Evolutionary conservation across 306 rosid genomes (phyloP), one percentile per base, ranked within the genome.

Genomic region (Hippophae tibetana): DNA sequence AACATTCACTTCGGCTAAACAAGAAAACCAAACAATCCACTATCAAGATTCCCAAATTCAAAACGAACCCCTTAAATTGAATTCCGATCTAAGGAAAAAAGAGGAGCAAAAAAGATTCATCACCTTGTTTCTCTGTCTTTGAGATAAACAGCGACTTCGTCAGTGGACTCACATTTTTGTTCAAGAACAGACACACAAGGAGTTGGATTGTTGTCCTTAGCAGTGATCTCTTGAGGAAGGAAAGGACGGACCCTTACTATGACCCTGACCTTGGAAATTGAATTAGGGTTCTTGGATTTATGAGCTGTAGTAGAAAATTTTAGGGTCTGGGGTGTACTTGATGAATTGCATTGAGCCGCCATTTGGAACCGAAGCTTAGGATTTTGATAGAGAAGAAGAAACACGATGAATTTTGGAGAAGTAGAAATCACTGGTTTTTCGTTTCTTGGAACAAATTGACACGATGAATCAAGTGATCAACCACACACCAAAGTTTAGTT

Each of bases 211-310:
- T 64, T 47, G 61, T 56, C 69, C 58, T 12, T 53, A 10, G 68
- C 13, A 46, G 84, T 54, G 62, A 63, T 65, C 67, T 85, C 95
- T 7, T 68, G 81, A 5, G 64, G 54, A 46, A 90, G 95, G 67
- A 90, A 85, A 48, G 96, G 98, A 10, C 98, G 95, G 40, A 87
- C 89, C 77, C 98, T 78, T 5, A 84, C 78, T 2, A 90, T 73
- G 51, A 87, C 98, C 62, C 95, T 76, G 42, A 90, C 95, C 61
- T 81, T 87, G 47, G 90, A 80, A 61, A 69, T 76, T 43, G 78
- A 68, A 63, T 7, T 60, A 58, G 76, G 62, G 67, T 47, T 68
- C 38, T 31, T 31, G 42, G 60, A 23, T 50, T 50, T n/a, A 57
- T 64, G 76, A 7, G 60, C 51, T 1, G 83, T 84, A 47, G 89